Evolutionary conservation across 805 yeast species (phyloP).

Genomic region (Priceomyces castillae): DNA sequence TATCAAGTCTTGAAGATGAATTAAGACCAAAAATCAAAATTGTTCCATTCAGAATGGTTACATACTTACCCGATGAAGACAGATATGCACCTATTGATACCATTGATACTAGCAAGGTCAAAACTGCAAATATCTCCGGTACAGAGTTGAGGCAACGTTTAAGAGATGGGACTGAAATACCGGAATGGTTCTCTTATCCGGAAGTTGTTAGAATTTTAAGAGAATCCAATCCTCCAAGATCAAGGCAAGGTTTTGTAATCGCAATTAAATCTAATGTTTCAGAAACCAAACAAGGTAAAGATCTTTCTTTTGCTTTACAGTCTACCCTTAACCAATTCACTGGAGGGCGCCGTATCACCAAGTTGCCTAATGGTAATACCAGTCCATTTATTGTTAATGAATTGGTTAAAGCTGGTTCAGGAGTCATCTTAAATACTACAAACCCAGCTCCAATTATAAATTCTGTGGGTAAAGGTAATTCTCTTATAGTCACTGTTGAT

Average conservation of each 20-base stretch:
- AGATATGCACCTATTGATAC: slow-evolving; percentile 94
- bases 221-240: slow-evolving; percentile 91
- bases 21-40: slow-evolving; percentile 69
- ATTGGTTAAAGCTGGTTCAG: slow-evolving; percentile 86
- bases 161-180: slow-evolving; percentile 83
- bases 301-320: slow-evolving; percentile 76
- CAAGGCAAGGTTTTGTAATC: slow-evolving; percentile 81
- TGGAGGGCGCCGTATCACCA: slow-evolving; percentile 77
- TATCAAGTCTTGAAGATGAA: slow-evolving; percentile 71
- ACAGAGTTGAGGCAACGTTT: slow-evolving; percentile 89
- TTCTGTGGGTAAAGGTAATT: slow-evolving; percentile 52
- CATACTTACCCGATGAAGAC: slow-evolving; percentile 92
- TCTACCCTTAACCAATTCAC: slow-evolving; percentile 87
- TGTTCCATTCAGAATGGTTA: slow-evolving; percentile 96
- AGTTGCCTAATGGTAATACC: slow-evolving; percentile 38
- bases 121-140: slow-evolving; percentile 89
- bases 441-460: slow-evolving; percentile 59
- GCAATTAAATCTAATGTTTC: slow-evolving; percentile 56
- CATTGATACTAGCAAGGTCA: slow-evolving; percentile 66
- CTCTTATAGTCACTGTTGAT: slow-evolving; percentile 39
- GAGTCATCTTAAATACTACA: slow-evolving; percentile 64
- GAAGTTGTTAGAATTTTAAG: slow-evolving; percentile 91
- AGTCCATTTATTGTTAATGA: slow-evolving; percentile 65
- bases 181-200: slow-evolving; percentile 96
- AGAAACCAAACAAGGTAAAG: slow-evolving; percentile 42